Percentiles rank a stretch among this genome's conserved stretches.
Conservation (phyloP, 2,329 filamentous ascomycete species). For the Epichloe aotearoae region DNA sequence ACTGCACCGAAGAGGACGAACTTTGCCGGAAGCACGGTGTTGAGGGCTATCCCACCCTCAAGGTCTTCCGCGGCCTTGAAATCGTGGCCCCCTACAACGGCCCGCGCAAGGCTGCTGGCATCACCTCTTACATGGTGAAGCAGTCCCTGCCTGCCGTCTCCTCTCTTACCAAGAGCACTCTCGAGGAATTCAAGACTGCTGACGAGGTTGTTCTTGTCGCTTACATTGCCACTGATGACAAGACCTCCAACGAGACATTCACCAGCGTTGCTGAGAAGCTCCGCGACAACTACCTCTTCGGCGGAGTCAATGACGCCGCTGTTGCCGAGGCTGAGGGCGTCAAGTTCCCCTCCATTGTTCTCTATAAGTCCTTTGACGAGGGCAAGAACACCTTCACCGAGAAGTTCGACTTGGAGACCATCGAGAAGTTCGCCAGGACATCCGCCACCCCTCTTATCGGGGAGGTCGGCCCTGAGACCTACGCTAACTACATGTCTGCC, state of each 20-base stretch:
- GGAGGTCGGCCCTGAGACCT: conserved; percentile 94
- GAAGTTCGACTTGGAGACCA: conserved; percentile 67
- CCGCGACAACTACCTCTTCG: conserved; percentile 88
- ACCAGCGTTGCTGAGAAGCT: conserved; percentile 57
- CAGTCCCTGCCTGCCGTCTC: conserved; percentile 92
- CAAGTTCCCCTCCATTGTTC: conserved; percentile 66
- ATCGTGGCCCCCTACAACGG: conserved; percentile 74
- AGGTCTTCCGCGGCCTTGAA: conserved; percentile 90
- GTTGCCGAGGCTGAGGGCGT: conserved; percentile 86
- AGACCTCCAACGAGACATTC: conserved; percentile 80
- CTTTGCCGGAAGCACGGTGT: conserved; percentile 85
- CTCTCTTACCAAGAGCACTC: conserved; percentile 60
- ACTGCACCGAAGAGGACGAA: conserved; percentile 89
- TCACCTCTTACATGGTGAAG: conserved; percentile 90
- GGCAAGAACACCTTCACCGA: conserved; percentile 73
- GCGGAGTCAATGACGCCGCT: conserved; percentile 67
- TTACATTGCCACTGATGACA: conserved; percentile 70
- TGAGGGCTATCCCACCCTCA: conserved; percentile 96
- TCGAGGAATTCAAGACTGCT: conserved; percentile 93
- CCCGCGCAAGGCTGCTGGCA: conserved; percentile 71
- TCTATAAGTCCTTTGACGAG: conserved; percentile 98
- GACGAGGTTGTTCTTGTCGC: conserved; percentile 93
- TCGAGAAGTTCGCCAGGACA: conserved; percentile 72
- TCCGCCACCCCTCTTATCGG: conserved; percentile 82
- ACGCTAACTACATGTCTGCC: conserved; percentile 85